Conservation (phyloP, 768 basidiomycete genomes). For the Galerina sulciceps region DNA sequence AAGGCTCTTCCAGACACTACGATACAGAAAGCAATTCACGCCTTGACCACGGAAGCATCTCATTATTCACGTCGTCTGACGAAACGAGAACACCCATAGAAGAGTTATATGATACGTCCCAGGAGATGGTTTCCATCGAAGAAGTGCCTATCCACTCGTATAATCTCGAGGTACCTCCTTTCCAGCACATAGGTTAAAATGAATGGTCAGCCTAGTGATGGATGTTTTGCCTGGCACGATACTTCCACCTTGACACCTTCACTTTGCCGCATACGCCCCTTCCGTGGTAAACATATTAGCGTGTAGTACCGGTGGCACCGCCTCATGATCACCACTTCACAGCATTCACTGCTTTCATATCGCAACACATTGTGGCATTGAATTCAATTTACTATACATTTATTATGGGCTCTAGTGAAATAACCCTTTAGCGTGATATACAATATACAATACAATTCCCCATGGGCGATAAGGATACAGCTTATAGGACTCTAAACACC, state of each 20-base stretch:
- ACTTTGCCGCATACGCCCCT: neutral
- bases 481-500: neutral
- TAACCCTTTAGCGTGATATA: neutral
- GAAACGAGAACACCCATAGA: neutral
- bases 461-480: slow-evolving; percentile 18
- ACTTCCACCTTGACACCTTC: too few relatives aligned
- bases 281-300: neutral
- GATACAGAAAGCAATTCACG: neutral
- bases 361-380: neutral
- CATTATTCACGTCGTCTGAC: neutral
- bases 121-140: neutral
- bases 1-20: neutral
- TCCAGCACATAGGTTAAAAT: too few relatives aligned
- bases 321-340: neutral
- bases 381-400: neutral
- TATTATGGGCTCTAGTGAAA: neutral
- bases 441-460: slow-evolving; percentile 8
- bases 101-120: neutral
- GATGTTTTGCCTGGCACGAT: too few relatives aligned
- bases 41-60: neutral
- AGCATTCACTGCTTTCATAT: neutral
- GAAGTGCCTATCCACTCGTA: neutral
- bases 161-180: neutral
- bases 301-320: neutral
- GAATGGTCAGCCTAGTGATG: too few relatives aligned